Evolutionary conservation across 116 monocot genomes (phyloP).

Genomic region (Thalassia testudinum): DNA sequence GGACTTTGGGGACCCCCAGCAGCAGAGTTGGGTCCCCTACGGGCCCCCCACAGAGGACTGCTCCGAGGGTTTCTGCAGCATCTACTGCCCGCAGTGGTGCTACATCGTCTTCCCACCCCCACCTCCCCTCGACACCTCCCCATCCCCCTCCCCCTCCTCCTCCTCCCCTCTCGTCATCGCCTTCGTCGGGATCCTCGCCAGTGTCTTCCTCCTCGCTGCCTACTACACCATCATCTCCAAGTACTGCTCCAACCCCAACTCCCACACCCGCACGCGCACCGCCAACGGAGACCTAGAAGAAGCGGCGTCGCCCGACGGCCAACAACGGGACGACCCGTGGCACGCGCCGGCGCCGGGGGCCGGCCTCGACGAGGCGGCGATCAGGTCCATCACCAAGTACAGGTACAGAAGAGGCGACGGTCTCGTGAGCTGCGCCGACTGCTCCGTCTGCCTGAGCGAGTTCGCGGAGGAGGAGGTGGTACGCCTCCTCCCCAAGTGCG

Average conservation of each 20-base stretch:
- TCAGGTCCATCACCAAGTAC: conserved; percentile 45
- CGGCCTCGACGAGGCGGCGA: conserved; percentile 60
- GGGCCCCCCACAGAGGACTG: conserved; percentile 25
- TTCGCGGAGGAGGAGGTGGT: conserved; percentile 75
- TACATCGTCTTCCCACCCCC: conserved; percentile 37
- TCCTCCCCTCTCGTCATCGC: conserved; percentile 49
- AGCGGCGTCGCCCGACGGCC: conserved; percentile 4
- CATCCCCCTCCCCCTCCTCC: conserved; percentile 4
- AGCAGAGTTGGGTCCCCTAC: conserved; percentile 17
- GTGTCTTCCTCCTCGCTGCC: conserved; percentile 27
- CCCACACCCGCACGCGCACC: background rate
- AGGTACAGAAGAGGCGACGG: conserved; percentile 46
- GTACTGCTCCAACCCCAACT: conserved; percentile 15
- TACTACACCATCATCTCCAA: conserved; percentile 40
- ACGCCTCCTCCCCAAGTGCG: conserved; percentile 66
- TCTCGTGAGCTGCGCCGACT: conserved; percentile 39
- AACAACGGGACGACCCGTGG: conserved; percentile 17
- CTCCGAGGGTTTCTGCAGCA: conserved; percentile 39
- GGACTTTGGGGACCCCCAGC: background rate
- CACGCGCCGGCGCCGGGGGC: conserved; percentile 8
- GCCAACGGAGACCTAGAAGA: background rate
- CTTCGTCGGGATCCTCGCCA: conserved; percentile 33
- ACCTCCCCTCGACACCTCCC: conserved; percentile 19
- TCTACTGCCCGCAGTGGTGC: conserved; percentile 59
- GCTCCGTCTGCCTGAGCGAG: conserved; percentile 72